phyloP scores from a whole-genome alignment of 2,329 filamentous ascomycete genomes.

The Fusarium tjaetaba region DNA sequence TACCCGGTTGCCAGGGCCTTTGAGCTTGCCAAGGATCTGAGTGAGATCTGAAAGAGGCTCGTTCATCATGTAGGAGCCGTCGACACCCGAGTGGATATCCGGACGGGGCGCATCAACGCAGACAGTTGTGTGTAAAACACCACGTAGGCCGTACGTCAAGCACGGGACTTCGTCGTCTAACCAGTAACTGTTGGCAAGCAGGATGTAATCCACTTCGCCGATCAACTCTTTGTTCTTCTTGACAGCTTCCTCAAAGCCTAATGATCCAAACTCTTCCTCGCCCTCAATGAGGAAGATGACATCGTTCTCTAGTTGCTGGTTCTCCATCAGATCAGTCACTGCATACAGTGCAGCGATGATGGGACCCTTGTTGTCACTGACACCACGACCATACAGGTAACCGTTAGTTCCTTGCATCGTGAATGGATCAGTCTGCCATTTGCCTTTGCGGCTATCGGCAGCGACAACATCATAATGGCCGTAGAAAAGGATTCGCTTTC shows the following conservation, averaged over 20 bases:
- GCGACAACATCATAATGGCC: slow-evolving; percentile 98
- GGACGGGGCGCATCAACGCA: slow-evolving; percentile 87
- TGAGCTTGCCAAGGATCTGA: slow-evolving; percentile 81
- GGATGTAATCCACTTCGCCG: slow-evolving; percentile 90
- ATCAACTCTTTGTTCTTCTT: slow-evolving; percentile 83
- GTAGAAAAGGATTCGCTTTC: slow-evolving; percentile 94
- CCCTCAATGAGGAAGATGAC: slow-evolving; percentile 96
- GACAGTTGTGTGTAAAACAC: slow-evolving; percentile 92
- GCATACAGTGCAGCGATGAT: slow-evolving; percentile 94
- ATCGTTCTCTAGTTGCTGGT: slow-evolving; percentile 85
- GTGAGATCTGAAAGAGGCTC: slow-evolving; percentile 94
- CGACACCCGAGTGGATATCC: slow-evolving; percentile 95
- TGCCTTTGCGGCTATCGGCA: slow-evolving; percentile 82
- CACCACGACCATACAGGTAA: slow-evolving; percentile 94
- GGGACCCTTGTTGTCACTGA: slow-evolving; percentile 97
- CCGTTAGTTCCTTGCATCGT: slow-evolving; percentile 89
- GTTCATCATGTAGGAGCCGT: slow-evolving; percentile 88
- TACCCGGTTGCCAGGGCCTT: slow-evolving; percentile 81
- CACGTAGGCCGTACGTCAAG: slow-evolving; percentile 91
- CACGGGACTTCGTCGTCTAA: slow-evolving; percentile 95
- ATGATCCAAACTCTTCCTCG: slow-evolving; percentile 93
- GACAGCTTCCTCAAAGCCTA: slow-evolving; percentile 88
- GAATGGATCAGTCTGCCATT: slow-evolving; percentile 91
- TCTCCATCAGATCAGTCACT: slow-evolving; percentile 86
- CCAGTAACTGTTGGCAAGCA: slow-evolving; percentile 99